Base-by-base conservation (phyloP, 257 asterid genomes). In the Ehretia macrophylla region DNA sequence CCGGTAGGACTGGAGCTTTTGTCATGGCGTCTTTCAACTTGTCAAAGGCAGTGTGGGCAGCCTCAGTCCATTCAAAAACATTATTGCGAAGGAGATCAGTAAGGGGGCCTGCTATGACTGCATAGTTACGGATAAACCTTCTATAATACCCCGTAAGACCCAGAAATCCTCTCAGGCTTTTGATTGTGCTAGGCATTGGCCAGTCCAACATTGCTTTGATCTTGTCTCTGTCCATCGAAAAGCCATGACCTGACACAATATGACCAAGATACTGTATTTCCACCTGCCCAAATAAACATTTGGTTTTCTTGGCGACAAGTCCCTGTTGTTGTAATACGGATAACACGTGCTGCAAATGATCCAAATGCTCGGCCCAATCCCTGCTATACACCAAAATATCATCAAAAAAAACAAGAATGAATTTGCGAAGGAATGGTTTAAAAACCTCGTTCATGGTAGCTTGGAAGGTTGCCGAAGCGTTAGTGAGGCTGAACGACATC, bases 391-490 rank as follows among this genome's bases (percentile, higher is more conserved):
- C 5, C 16, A 56, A 10, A 0, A 37, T 35, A 11, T 56, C 50
- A 56, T 56, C 61, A 38, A 56, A 56, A 22, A 56, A 56, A 10
- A 56, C 62, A 16, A 38, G 17, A 3, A 56, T n/a, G n/a, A n/a
- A n/a, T n/a, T n/a, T n/a, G n/a, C 0, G 12, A 0, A 55, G 8
- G 14, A 1, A n/a, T 1, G 17, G 2, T 47, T 20, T 47, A 11
- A 47, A 47, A 0, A 47, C 8, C 8, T n/a, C 21, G 8, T 44
- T 47, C 52, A 47, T 47, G 6, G 17, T 5, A 5, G 20, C 17
- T 47, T 55, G 59, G 11, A 55, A 55, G 0, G 42, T 55, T 0
- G 59, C 13, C 8, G 10, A 20, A 1, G 59, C 59, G 10, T 55
- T 55, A 0, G 44, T 55, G 0, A 55, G 16, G 0, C 44, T 42